These are phyloP conservation scores for Quercus ilex DNA, from an alignment of 306 rosid genomes.

Conservation along the genomic window DNA sequence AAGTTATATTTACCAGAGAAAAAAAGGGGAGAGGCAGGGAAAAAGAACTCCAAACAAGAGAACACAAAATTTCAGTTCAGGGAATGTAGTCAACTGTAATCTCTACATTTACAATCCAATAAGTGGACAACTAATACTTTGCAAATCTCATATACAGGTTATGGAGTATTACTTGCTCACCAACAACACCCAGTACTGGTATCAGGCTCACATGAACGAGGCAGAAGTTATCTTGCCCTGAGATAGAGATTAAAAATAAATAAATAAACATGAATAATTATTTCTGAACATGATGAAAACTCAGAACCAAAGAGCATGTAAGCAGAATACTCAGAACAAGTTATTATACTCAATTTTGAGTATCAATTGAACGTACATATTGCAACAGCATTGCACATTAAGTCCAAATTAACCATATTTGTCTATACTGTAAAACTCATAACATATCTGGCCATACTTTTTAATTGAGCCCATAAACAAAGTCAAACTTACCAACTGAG, in stretches of 20 bases:
- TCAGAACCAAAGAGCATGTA: not conserved
- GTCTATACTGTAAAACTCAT: not conserved
- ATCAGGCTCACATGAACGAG: slow-evolving; percentile 98
- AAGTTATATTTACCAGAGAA: slow-evolving; percentile 11
- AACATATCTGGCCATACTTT: not conserved
- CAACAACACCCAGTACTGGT: slow-evolving; percentile 94
- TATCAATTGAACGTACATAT: not conserved
- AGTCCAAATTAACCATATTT: not conserved
- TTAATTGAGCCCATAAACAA: not conserved
- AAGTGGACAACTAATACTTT: not conserved
- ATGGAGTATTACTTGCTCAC: slow-evolving; percentile 81
- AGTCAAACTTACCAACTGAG: slow-evolving; percentile 66
- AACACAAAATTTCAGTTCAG: not conserved
- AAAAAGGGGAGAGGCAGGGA: not conserved
- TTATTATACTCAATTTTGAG: not conserved
- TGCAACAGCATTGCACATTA: not conserved
- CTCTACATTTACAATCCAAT: not conserved
- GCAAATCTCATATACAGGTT: slow-evolving; percentile 20
- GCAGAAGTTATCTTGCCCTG: slow-evolving; percentile 93
- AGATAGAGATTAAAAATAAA: slow-evolving; percentile 28
- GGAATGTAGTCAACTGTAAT: not conserved
- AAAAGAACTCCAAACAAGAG: not conserved
- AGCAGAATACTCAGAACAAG: not conserved
- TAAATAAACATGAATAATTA: not conserved
- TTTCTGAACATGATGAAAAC: not conserved